phyloP scores from a whole-genome alignment of 1,284 basidiomycete species.

The Ceratorhiza oryzae-sativae region DNA sequence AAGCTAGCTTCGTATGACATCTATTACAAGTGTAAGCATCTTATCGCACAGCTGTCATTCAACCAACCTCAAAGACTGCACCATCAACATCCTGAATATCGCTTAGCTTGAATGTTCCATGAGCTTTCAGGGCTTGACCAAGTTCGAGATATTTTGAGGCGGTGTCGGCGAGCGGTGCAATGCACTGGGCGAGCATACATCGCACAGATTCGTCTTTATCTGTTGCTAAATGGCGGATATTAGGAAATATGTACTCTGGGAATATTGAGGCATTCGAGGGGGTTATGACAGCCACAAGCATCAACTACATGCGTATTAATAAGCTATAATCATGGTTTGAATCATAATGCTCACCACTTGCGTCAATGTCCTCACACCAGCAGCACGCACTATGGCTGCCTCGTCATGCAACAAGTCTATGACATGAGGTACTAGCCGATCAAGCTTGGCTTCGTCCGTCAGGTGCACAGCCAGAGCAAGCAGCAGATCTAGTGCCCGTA shows the following conservation, averaged over 20 bases:
- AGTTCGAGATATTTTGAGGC: conserved; percentile 89
- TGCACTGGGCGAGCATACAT: conserved; percentile 85
- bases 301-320: conserved; percentile 61
- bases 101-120: conserved; percentile 73
- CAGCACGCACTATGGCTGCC: conserved; percentile 77
- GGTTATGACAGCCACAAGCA: conserved; percentile 86
- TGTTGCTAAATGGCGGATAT: conserved; percentile 79
- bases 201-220: conserved; percentile 91
- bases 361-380: conserved; percentile 80
- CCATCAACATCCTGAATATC: conserved; percentile 78
- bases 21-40: conserved; percentile 53
- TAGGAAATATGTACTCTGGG: conserved; percentile 94
- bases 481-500: conserved; percentile 86
- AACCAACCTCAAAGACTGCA: conserved; percentile 70
- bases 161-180: conserved; percentile 83
- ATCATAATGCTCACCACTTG: conserved; percentile 71
- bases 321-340: not conserved
- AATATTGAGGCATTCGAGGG: conserved; percentile 88
- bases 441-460: conserved; percentile 94
- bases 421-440: conserved; percentile 91
- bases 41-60: not conserved
- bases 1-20: conserved; percentile 88
- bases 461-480: conserved; percentile 83
- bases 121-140: conserved; percentile 86
- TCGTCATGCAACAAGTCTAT: conserved; percentile 90